Percentiles rank a stretch among this genome's conserved stretches.
Evolutionary conservation across 345 rosid genomes (phyloP).

Genomic region (Durio zibethinus): DNA sequence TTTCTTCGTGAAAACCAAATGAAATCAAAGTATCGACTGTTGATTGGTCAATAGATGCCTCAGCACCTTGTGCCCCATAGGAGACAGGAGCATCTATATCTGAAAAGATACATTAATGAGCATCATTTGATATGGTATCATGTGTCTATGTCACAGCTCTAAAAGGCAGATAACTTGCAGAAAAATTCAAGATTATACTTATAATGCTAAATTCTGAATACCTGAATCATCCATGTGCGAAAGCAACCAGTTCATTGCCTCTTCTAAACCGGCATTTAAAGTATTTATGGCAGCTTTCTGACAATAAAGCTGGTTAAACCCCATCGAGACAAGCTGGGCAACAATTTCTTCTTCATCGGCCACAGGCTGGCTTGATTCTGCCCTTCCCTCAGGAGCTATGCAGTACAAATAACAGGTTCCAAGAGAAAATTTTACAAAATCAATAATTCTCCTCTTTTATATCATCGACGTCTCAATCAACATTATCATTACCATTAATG

Average conservation of each 20-base stretch:
- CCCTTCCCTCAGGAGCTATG: conserved; percentile 51
- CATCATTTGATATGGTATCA: neutral
- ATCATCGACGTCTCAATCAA: neutral
- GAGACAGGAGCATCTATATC: conserved; percentile 79
- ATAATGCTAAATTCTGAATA: conserved; percentile 23
- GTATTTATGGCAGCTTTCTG: conserved; percentile 92
- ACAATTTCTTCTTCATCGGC: conserved; percentile 86
- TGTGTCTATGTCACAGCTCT: neutral
- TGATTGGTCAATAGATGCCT: conserved; percentile 53
- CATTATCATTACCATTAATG: neutral
- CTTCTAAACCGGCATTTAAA: conserved; percentile 83
- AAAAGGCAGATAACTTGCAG: neutral
- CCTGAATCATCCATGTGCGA: conserved; percentile 96
- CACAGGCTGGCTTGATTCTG: conserved; percentile 47
- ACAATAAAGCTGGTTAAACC: conserved; percentile 81
- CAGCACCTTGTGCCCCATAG: conserved; percentile 32
- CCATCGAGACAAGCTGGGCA: conserved; percentile 87
- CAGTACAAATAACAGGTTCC: conserved; percentile 12
- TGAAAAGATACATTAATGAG: conserved; percentile 22
- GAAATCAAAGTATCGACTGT: conserved; percentile 73
- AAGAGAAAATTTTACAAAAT: neutral
- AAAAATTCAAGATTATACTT: neutral
- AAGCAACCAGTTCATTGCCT: conserved; percentile 97
- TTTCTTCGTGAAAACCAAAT: conserved; percentile 88
- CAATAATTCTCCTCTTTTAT: conserved; percentile 1